Base-by-base conservation (phyloP, 2,329 filamentous ascomycete genomes). In the Penicillium sp. region DNA sequence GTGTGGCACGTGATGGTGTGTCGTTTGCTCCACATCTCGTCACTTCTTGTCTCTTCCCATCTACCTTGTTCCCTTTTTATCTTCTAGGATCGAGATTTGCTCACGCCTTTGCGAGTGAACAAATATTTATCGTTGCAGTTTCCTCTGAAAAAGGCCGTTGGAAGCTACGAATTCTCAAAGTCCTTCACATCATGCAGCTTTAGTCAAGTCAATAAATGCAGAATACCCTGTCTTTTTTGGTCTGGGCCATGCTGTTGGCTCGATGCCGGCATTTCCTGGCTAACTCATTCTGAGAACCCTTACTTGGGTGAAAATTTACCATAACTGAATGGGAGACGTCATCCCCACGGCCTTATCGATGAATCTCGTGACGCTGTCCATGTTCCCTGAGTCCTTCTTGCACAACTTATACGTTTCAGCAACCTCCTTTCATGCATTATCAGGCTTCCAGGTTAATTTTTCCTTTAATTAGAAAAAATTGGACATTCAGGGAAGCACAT, bases 361-460 rank as follows among this genome's bases (percentile, higher is more conserved):
- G 52, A 81, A 78, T n/a, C 70, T 67, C 47, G 80, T 80, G 34
- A 78, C 69, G 2, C 73, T 70, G 31, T 77, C 75, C 15, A 76
- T 63, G 39, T 79, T 79, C 74, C 48, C 71, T 69, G 29, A 80
- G 70, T 73, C 71, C 50, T 74, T 71, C 31, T 71, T 59, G 4
- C 67, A 65, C 10, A 81, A 61, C 2, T 68, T 63, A 52, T 81
- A 64, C 58, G 74, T 65, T 47, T 68, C 54, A 34, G 72, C 71
- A 5, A 82, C 64, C 52, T 76, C 72, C 36, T 67, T 65, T 79
- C 79, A 81, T 1, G 76, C 74, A 18, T 72, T 58, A 21, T 39
- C 73, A 64, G 4, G 81, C 77, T 31, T 75, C 72, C 0, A 68
- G 61, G 41, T 72, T 62, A 47, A 71, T 65, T 0, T 78, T 76